A percentile compares a stretch with the other conserved stretches of the same genome.
Evolutionary conservation across 2,329 filamentous ascomycete genomes (phyloP).

Genomic region (Aureobasidium melanogenum): DNA sequence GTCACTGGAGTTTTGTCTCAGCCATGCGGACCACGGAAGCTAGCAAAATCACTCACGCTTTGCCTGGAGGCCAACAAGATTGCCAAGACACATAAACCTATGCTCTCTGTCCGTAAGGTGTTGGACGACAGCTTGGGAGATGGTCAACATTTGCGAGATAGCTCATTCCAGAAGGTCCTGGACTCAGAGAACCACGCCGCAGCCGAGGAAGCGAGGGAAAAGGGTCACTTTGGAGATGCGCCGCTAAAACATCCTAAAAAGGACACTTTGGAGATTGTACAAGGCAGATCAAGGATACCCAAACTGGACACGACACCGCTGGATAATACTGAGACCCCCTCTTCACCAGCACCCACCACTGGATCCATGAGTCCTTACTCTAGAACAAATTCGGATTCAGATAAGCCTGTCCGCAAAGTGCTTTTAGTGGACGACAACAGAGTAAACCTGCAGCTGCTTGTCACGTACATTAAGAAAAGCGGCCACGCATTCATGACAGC

Average conservation of each 20-base stretch:
- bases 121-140: neutral
- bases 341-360: neutral
- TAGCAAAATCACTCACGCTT: constrained; percentile 14
- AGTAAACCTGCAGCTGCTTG: constrained; percentile 17
- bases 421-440: constrained; percentile 20
- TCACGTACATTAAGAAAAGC: constrained; percentile 13
- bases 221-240: neutral
- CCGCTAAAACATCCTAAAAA: neutral
- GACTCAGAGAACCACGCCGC: neutral
- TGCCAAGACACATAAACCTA: neutral
- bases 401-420: neutral
- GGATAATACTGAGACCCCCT: neutral
- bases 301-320: neutral
- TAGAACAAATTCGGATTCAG: neutral
- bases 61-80: constrained; percentile 4
- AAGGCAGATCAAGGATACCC: neutral
- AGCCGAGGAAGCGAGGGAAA: neutral
- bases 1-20: neutral
- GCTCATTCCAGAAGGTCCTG: neutral
- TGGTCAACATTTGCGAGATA: neutral
- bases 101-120: neutral
- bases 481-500: constrained; percentile 22
- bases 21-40: constrained; percentile 16
- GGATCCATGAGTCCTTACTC: neutral
- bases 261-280: neutral